Percentiles rank a stretch among this genome's conserved stretches.
phyloP scores from a whole-genome alignment of 2,329 filamentous ascomycete genomes.

The Claviceps capensis region DNA sequence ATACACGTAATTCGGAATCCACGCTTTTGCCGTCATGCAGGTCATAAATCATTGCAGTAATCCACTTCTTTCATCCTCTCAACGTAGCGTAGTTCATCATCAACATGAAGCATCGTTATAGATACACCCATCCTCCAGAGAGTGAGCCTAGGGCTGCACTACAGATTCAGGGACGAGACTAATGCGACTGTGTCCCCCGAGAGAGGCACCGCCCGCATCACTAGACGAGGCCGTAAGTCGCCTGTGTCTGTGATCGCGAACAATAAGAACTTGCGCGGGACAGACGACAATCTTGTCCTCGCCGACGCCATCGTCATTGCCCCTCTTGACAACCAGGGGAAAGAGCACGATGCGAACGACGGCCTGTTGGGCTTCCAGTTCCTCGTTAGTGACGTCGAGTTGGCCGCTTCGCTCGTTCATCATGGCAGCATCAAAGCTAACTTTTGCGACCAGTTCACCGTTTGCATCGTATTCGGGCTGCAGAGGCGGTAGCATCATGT shows the following conservation, averaged over 20 bases:
- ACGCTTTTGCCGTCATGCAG: not conserved
- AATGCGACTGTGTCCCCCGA: conserved; percentile 24
- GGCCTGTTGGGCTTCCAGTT: conserved; percentile 61
- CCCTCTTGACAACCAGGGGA: conserved; percentile 91
- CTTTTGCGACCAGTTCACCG: conserved; percentile 75
- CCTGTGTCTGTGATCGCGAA: conserved; percentile 30
- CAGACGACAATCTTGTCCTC: conserved; percentile 94
- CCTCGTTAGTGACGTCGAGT: conserved; percentile 47
- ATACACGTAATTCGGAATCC: not conserved
- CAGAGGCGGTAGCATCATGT: conserved; percentile 93
- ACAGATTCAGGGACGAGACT: conserved; percentile 23
- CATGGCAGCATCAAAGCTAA: conserved; percentile 80
- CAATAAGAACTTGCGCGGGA: conserved; percentile 84
- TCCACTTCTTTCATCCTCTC: not conserved
- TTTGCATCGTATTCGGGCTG: conserved; percentile 91
- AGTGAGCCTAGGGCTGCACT: conserved; percentile 19
- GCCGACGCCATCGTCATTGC: conserved; percentile 72
- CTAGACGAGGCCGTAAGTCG: conserved; percentile 33
- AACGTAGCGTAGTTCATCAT: not conserved
- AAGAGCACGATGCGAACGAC: conserved; percentile 89
- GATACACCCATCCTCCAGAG: conserved; percentile 13
- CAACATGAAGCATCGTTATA: too few species aligned
- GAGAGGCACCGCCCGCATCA: conserved; percentile 34
- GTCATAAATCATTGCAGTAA: not conserved
- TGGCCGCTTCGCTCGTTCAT: conserved; percentile 87